Evolutionary conservation across 345 rosid species (phyloP).

Genomic region (Camelina sativa): DNA sequence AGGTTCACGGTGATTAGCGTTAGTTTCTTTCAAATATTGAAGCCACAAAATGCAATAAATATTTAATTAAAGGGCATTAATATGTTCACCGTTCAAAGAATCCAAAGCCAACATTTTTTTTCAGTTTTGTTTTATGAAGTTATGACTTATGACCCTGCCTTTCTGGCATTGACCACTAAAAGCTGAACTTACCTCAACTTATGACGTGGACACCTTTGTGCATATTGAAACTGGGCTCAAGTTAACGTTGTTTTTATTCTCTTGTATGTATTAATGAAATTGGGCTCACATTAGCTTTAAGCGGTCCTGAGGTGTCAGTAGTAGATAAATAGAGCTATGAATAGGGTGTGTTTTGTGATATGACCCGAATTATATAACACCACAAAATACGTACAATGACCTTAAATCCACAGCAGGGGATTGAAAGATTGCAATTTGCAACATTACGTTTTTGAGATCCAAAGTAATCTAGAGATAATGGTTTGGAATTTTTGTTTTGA

Average conservation of each 20-base stretch:
- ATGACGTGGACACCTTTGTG: conserved; percentile 12
- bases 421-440: background rate
- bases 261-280: background rate
- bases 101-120: background rate
- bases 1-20: background rate
- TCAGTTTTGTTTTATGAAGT: background rate
- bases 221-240: conserved; percentile 20
- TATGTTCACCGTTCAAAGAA: conserved; percentile 7
- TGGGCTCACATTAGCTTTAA: conserved; percentile 25
- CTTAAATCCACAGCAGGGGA: background rate
- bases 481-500: background rate
- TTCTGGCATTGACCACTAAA: background rate
- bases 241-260: background rate
- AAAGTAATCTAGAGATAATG: background rate
- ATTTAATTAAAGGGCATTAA: background rate
- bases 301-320: background rate
- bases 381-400: background rate
- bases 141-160: background rate
- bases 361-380: background rate
- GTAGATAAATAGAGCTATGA: background rate
- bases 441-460: background rate
- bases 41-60: background rate
- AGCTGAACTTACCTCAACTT: background rate
- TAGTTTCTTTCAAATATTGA: background rate
- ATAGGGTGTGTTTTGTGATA: background rate